These are phyloP conservation scores for Thymus quinquecostatus DNA, from an alignment of 257 asterid genomes.

Conservation along the genomic window DNA sequence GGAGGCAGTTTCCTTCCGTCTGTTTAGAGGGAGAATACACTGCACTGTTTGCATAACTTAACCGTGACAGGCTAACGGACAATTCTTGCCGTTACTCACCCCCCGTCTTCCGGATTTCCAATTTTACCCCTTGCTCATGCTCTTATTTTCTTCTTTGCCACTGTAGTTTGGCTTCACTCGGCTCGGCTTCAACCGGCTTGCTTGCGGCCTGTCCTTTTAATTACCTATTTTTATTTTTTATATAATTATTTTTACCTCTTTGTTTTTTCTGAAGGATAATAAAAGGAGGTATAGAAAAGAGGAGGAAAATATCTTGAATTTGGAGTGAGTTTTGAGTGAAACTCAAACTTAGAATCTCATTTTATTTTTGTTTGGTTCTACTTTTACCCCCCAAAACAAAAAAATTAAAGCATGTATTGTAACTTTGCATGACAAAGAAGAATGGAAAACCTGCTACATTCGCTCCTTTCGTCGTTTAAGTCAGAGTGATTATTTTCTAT, in stretches of 20 bases:
- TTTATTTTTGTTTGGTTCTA: background rate
- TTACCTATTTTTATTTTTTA: background rate
- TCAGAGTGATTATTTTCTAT: too few species aligned
- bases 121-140: constrained; percentile 1
- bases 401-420: background rate
- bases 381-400: background rate
- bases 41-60: constrained; percentile 30
- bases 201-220: constrained; percentile 11
- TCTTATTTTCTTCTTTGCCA: constrained; percentile 34
- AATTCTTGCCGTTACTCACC: constrained; percentile 49
- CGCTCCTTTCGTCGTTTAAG: too few species aligned
- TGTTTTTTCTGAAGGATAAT: background rate
- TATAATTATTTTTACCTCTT: background rate
- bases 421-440: background rate
- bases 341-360: constrained; percentile 31
- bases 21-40: constrained; percentile 33
- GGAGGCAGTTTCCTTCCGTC: too few species aligned
- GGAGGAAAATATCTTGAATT: background rate
- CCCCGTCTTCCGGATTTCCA: constrained; percentile 39
- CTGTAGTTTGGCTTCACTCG: background rate
- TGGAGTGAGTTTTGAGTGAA: constrained; percentile 32
- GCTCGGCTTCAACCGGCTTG: constrained; percentile 42
- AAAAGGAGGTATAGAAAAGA: background rate
- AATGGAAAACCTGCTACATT: too few species aligned
- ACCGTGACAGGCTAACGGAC: constrained; percentile 52